These are phyloP conservation scores for Fusarium phyllophilum DNA, from an alignment of 2,329 filamentous ascomycete species.

Conservation along the genomic window DNA sequence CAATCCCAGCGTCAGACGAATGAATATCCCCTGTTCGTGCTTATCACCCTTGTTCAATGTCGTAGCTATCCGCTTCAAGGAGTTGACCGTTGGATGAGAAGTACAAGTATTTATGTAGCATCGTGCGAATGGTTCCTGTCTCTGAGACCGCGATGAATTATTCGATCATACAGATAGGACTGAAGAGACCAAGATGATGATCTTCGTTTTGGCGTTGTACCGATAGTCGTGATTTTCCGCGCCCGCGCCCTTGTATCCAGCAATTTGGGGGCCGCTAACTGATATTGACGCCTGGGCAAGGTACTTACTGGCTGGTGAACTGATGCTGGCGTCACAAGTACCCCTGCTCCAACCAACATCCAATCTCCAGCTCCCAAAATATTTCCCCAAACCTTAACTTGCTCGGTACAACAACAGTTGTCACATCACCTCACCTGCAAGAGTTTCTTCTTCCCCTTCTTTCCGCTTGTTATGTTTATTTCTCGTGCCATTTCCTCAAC, in stretches of 20 bases:
- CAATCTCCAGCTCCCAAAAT: conserved; percentile 39
- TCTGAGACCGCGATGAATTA: too few relatives aligned
- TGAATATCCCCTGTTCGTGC: conserved; percentile 17
- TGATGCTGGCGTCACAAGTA: conserved; percentile 25
- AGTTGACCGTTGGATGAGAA: background rate
- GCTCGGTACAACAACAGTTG: conserved; percentile 33
- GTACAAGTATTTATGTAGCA: too few relatives aligned
- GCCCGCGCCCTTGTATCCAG: background rate
- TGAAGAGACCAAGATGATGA: background rate
- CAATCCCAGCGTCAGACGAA: conserved; percentile 31
- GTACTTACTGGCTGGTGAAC: conserved; percentile 18
- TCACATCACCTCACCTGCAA: conserved; percentile 28
- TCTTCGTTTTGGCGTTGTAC: background rate
- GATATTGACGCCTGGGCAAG: background rate
- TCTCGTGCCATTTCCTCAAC: conserved; percentile 8
- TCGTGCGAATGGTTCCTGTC: background rate
- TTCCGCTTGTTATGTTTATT: conserved; percentile 16
- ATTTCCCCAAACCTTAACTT: conserved; percentile 40
- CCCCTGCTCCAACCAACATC: conserved; percentile 13
- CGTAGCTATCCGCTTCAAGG: background rate
- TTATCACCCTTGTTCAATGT: conserved; percentile 22
- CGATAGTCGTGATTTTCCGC: background rate
- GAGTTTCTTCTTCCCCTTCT: conserved; percentile 9
- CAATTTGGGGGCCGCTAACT: background rate
- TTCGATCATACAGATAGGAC: background rate